Evolutionary conservation across 1,284 basidiomycete species (phyloP), one percentile per base, ranked within the genome.

Genomic region (Fereydounia khargensis): DNA sequence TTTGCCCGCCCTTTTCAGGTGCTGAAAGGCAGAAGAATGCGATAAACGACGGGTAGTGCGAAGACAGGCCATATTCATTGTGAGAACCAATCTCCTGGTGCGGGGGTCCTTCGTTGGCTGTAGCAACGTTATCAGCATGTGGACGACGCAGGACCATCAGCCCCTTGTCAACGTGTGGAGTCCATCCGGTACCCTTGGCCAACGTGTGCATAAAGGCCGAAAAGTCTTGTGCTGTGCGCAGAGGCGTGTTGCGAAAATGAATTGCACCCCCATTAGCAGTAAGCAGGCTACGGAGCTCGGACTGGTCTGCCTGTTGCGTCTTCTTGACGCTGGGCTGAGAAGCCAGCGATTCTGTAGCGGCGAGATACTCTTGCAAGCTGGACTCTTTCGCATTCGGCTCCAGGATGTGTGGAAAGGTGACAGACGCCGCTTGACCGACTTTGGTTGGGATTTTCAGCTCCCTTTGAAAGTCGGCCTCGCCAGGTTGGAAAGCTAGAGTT

Each of bases 21-120:
- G 46, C 39, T 0, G 50, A 54, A 20, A 63, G 50, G 27, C 56
- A 59, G 47, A 57, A 63, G 19, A 63, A 63, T 7, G 56, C 55
- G 20, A 63, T 63, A 31, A 55, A 47, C 3, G 47, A 54, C 2
- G 60, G 60, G 20, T 59, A 58, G 38, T 63, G 56, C 2, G 47
- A 45, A 11, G 50, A 59, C 1, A 63, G 44, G 3, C 60, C 60
- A 18, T 63, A 63, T 34, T 63, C 60, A 42, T 63, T 63, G 44
- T 63, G 60, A 20, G 46, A 50, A 4, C 56, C 60, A 25, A 63
- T 63, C 3, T 45, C 34, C 35, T 63, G 60, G 19, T 46, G 32
- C 8, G 60, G 55, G 6, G 60, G 60, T 0, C 56, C 60, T 24
- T 63, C 60, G 37, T 63, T 63, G 17, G 60, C 60, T 5, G 60